A percentile compares a stretch with the other conserved stretches of the same genome.
Conservation (phyloP, 2,329 filamentous ascomycete genomes). For the Talaromyces sp. region DNA sequence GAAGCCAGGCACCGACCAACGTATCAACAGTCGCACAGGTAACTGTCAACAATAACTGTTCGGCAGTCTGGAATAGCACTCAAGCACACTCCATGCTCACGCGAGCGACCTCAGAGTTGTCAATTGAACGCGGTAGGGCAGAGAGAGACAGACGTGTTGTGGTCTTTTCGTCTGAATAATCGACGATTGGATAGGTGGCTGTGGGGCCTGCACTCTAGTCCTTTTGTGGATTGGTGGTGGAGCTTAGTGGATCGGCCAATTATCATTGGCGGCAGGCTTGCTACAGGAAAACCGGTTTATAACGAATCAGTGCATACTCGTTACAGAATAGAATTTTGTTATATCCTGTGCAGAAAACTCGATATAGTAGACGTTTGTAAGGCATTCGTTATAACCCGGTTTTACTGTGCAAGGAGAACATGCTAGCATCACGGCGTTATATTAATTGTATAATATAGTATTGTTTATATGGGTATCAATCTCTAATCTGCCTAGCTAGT, state of each 20-base stretch:
- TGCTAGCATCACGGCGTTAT: no score
- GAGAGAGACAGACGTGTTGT: neutral
- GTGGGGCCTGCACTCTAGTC: neutral
- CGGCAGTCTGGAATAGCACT: neutral
- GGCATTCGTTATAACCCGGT: no score
- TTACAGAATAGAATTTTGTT: no score
- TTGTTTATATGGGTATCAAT: neutral
- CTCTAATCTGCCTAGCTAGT: constrained; percentile 29
- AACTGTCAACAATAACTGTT: neutral
- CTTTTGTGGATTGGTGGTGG: neutral
- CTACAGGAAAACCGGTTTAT: no score
- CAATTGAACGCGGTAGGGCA: neutral
- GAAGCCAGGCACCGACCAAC: neutral
- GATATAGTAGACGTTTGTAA: no score
- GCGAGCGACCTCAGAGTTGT: neutral
- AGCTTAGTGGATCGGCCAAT: neutral
- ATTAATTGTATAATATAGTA: neutral
- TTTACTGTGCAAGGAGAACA: no score
- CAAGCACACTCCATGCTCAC: neutral
- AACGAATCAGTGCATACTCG: no score
- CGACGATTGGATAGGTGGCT: neutral
- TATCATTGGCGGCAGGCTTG: neutral
- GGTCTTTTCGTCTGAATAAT: neutral
- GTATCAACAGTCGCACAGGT: neutral
- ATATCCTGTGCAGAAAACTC: neutral